Evolutionary conservation across 192 early-diverging fungal genomes (phyloP), one percentile per base, ranked within the genome.

Genomic region (Backusella sp.): DNA sequence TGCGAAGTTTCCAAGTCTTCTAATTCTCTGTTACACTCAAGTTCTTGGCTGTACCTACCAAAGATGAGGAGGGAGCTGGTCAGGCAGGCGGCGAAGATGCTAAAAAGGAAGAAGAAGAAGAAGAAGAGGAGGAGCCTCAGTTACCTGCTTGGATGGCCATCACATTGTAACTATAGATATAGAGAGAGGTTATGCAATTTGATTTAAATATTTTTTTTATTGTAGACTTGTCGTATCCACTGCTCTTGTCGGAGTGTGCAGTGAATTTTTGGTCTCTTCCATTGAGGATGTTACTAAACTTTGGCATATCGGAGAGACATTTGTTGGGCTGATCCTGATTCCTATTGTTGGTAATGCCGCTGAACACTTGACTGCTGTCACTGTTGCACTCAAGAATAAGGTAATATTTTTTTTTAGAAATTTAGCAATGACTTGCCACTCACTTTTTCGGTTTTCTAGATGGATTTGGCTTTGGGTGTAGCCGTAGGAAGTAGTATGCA

Each of bases 281-380:
- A 94, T 98, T 62, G 92, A 96, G 66, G 90, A 88, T 19, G 76
- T 98, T 32, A 88, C 92, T 4, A 74, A 90, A 28, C 73, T 86
- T 66, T 94, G 91, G 89, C 81, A 89, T 37, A 83, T 98, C 32
- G 88, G 84, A 36, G 78, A 91, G 26, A 92, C 92, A 3, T 98
- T 98, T 83, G 92, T 98, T 53, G 96, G 96, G 44, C 88, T 98
- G 49, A 93, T 98, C 75, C 73, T 98, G 11, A 76, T 98, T 49
- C 96, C 96, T 2, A 94, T 97, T 41, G 96, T 98, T 30, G 96
- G 68, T 35, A 97, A 97, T 73, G 95, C 93, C 1, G 94, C 94
- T 15, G 91, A 94, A 85, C 94, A 97, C 79, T 87, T 94, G 32
- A 94, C 93, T 0, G 95, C 95, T 28, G 86, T 95, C 19, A 89